Evolutionary conservation across 192 early-diverging fungal species (phyloP).

Genomic region (Hyaloraphidium curvatum): DNA sequence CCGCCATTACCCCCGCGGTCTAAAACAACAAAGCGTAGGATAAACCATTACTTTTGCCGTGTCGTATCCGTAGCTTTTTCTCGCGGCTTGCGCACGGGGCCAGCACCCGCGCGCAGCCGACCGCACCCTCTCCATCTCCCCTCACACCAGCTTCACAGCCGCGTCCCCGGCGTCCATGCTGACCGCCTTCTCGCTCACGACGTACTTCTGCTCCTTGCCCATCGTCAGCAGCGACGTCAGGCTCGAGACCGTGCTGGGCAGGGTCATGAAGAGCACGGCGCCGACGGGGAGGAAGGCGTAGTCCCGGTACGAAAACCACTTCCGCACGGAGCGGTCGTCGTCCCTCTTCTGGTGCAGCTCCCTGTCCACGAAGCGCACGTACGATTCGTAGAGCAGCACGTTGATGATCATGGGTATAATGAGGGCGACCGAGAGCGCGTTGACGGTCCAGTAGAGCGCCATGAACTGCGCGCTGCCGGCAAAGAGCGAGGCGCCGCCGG

Average conservation of each 20-base stretch:
- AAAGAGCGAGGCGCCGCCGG: constrained; percentile 8
- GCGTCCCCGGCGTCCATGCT: no score
- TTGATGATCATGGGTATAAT: constrained; percentile 23
- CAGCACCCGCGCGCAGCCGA: no score
- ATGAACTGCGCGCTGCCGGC: constrained; percentile 6
- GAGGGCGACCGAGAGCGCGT: constrained; percentile 10
- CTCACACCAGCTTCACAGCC: no score
- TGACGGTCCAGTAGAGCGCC: neutral
- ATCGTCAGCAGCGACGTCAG: neutral
- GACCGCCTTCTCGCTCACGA: neutral
- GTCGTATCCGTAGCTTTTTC: no score
- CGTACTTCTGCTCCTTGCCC: neutral
- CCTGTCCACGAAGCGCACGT: constrained; percentile 19
- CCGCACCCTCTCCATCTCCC: no score
- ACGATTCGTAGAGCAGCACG: constrained; percentile 20
- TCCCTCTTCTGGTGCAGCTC: constrained; percentile 21
- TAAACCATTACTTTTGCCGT: no score
- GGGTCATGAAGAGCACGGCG: constrained; percentile 28
- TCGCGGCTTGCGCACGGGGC: no score
- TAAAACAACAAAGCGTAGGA: no score
- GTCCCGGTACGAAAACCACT: constrained; percentile 15
- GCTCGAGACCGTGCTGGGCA: constrained; percentile 8
- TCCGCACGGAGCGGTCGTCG: constrained; percentile 13
- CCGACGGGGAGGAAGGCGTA: constrained; percentile 21
- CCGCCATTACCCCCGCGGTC: no score